phyloP scores from a whole-genome alignment of 176 grass and related monocot species.

The Eragrostis nindensis region DNA sequence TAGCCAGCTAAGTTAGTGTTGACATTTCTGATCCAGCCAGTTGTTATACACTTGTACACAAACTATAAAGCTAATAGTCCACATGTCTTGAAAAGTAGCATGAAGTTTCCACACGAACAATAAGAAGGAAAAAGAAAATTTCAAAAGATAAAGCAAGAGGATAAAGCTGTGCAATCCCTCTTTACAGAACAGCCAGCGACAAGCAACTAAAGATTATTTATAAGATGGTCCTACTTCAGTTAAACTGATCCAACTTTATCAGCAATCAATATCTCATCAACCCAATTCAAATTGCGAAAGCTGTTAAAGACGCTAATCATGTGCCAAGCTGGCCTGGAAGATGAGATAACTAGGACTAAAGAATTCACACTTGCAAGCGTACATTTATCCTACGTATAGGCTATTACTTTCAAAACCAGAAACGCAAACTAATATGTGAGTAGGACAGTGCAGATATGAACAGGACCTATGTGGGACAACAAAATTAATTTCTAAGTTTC shows the following conservation, averaged over 20 bases:
- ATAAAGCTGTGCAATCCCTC: slow-evolving; percentile 41
- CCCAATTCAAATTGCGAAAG: slow-evolving; percentile 34
- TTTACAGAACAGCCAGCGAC: slow-evolving; percentile 46
- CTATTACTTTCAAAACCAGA: slow-evolving; percentile 9
- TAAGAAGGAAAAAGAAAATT: slow-evolving; percentile 21
- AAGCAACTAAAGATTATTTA: slow-evolving; percentile 49
- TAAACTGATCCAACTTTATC: slow-evolving; percentile 56
- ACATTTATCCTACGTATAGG: slow-evolving; percentile 32
- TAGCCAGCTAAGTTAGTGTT: slow-evolving; percentile 32
- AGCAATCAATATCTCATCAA: slow-evolving; percentile 43
- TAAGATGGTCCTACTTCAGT: slow-evolving; percentile 47
- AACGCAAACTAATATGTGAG: slow-evolving; percentile 3
- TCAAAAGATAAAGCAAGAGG: slow-evolving; percentile 45
- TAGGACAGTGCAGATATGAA: slow-evolving; percentile 1
- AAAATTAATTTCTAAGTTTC: background rate
- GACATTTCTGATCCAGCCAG: slow-evolving; percentile 26
- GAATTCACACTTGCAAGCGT: slow-evolving; percentile 27
- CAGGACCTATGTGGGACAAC: background rate
- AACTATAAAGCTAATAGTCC: slow-evolving; percentile 46
- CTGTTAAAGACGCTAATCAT: slow-evolving; percentile 45
- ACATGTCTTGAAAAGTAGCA: slow-evolving; percentile 51
- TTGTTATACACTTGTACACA: background rate
- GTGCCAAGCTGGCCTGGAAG: slow-evolving; percentile 49
- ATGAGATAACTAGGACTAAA: slow-evolving; percentile 10
- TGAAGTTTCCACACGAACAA: slow-evolving; percentile 61